Evolutionary conservation across 306 rosid species (phyloP).

Genomic region (Cucurbita pepo): DNA sequence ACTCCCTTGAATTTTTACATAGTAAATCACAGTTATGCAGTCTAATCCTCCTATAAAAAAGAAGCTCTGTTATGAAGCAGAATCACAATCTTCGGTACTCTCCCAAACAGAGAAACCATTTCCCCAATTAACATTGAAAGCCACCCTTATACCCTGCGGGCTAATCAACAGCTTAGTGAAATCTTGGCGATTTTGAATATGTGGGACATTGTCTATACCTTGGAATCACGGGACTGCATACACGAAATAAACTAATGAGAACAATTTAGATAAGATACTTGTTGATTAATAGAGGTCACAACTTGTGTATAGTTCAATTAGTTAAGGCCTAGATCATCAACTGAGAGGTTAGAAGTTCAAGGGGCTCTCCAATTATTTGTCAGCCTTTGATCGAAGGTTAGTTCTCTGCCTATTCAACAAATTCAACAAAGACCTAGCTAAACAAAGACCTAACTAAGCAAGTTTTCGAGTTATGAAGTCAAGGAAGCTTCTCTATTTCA

Average conservation of each 20-base stretch:
- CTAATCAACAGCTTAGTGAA: neutral
- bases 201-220: neutral
- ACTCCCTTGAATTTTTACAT: neutral
- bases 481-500: neutral
- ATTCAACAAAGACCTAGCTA: neutral
- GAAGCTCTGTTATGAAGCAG: neutral
- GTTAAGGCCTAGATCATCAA: too few species aligned
- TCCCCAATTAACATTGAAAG: neutral
- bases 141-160: neutral
- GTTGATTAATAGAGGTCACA: neutral
- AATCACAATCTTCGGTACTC: neutral
- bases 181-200: neutral
- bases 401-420: neutral
- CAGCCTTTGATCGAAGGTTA: neutral
- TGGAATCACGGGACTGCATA: neutral
- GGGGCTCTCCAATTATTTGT: neutral
- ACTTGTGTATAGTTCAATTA: neutral
- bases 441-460: neutral
- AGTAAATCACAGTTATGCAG: neutral
- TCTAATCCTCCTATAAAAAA: neutral
- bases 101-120: neutral
- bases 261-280: neutral
- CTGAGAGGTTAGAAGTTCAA: neutral
- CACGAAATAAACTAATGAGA: neutral
- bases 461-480: neutral